Evolutionary conservation across 352 stramenopile species (phyloP).

Genomic region (Globisporangium nodosum): DNA sequence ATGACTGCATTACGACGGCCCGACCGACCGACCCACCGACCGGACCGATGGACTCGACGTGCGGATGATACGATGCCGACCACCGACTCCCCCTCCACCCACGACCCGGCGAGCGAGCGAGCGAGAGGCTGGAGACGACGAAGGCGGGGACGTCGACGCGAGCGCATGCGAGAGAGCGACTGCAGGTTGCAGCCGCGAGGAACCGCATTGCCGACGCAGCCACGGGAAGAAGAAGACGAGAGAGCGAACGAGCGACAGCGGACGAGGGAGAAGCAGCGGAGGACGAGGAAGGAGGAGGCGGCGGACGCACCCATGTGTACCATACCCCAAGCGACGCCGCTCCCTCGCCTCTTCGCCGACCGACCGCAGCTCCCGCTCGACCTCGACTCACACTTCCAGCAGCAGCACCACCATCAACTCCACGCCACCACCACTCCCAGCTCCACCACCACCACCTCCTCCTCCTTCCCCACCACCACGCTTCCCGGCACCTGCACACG

Average conservation of each 20-base stretch:
- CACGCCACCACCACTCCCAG: neutral
- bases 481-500: neutral
- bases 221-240: neutral
- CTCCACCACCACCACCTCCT: neutral
- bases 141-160: too few relatives aligned
- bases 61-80: too few relatives aligned
- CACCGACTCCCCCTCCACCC: too few relatives aligned
- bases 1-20: neutral
- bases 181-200: too few relatives aligned
- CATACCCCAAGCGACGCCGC: neutral
- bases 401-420: neutral
- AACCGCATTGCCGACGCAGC: too few relatives aligned
- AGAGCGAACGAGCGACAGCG: neutral
- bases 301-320: slow-evolving; percentile 1
- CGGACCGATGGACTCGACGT: too few relatives aligned
- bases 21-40: neutral
- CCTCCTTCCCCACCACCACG: too few relatives aligned
- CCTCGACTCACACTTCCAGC: neutral
- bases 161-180: too few relatives aligned
- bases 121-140: neutral
- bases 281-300: too few relatives aligned
- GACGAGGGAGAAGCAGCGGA: neutral
- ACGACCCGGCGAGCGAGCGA: slow-evolving; percentile 1
- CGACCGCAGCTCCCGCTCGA: too few relatives aligned
- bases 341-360: too few relatives aligned